Evolutionary conservation across 371 early-diverging fungal genomes (phyloP).

Genomic region (Mycotypha africana): DNA sequence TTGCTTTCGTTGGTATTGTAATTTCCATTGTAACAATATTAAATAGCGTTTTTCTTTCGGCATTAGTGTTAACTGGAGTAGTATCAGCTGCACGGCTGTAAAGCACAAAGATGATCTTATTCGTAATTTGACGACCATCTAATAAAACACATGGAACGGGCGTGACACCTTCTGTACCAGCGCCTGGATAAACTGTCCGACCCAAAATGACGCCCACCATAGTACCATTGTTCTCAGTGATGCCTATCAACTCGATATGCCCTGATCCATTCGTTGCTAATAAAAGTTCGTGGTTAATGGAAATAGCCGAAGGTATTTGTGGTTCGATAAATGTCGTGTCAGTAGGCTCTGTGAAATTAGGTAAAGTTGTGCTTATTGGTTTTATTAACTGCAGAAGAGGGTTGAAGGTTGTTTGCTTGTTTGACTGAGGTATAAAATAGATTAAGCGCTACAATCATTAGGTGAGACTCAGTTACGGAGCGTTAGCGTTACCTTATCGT

Average conservation of each 20-base stretch:
- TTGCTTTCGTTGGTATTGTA: conserved; percentile 9
- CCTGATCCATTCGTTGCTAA: conserved; percentile 33
- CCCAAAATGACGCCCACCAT: conserved; percentile 13
- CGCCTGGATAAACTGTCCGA: conserved; percentile 23
- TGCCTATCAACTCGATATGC: conserved; percentile 26
- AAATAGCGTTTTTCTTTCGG: conserved; percentile 24
- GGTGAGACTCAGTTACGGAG: not conserved
- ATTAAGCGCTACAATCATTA: no score
- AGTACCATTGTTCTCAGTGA: conserved; percentile 7
- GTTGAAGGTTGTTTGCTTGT: no score
- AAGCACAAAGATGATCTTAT: conserved; percentile 22
- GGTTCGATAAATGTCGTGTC: conserved; percentile 19
- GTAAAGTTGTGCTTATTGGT: no score
- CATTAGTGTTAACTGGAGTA: no score
- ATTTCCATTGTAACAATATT: conserved; percentile 42
- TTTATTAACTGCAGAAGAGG: no score
- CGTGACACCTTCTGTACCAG: conserved; percentile 32
- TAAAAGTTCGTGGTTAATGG: conserved; percentile 19
- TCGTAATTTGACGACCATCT: conserved; percentile 19
- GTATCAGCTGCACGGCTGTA: conserved; percentile 36
- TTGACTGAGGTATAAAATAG: no score
- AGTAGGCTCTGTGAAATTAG: conserved; percentile 27
- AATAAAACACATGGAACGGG: conserved; percentile 41
- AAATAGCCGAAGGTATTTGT: conserved; percentile 29
- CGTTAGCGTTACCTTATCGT: conserved; percentile 39